These are phyloP conservation scores for Venturia aucupariae DNA, from an alignment of 2,329 filamentous ascomycete species.

Conservation along the genomic window DNA sequence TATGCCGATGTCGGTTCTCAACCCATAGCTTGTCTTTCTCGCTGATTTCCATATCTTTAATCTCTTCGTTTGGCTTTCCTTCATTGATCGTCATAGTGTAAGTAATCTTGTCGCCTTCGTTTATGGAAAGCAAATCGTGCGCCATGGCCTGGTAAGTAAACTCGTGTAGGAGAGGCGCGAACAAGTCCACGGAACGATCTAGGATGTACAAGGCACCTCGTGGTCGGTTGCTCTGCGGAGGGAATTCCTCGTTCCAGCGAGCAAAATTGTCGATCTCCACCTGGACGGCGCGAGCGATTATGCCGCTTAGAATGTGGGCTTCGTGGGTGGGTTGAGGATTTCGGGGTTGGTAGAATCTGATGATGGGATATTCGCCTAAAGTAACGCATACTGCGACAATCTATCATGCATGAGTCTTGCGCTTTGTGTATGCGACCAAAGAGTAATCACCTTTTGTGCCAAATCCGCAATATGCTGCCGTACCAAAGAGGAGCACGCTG, in stretches of 20 bases:
- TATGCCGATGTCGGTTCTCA: constrained; percentile 86
- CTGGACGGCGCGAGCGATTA: constrained; percentile 85
- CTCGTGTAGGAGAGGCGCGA: constrained; percentile 82
- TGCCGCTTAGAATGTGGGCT: constrained; percentile 75
- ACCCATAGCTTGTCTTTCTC: constrained; percentile 95
- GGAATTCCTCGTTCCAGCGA: constrained; percentile 74
- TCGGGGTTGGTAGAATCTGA: constrained; percentile 78
- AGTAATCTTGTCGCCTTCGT: constrained; percentile 78
- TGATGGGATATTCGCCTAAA: constrained; percentile 85
- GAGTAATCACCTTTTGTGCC: constrained; percentile 65
- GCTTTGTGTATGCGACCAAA: neutral
- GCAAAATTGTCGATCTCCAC: constrained; percentile 85
- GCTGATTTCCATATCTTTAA: constrained; percentile 83
- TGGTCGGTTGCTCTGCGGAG: constrained; percentile 67
- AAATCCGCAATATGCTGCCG: constrained; percentile 73
- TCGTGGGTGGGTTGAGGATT: constrained; percentile 69
- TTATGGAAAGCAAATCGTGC: constrained; percentile 80
- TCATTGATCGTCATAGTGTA: constrained; percentile 76
- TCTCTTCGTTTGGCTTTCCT: constrained; percentile 58
- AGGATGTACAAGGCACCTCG: constrained; percentile 78
- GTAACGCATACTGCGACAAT: constrained; percentile 82
- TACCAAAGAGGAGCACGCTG: constrained; percentile 76
- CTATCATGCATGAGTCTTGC: constrained; percentile 33
- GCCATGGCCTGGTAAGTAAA: constrained; percentile 99
- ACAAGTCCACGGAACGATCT: constrained; percentile 86